Evolutionary conservation across 2,329 filamentous ascomycete species (phyloP).

Genomic region (Mycosphaerella sp.): DNA sequence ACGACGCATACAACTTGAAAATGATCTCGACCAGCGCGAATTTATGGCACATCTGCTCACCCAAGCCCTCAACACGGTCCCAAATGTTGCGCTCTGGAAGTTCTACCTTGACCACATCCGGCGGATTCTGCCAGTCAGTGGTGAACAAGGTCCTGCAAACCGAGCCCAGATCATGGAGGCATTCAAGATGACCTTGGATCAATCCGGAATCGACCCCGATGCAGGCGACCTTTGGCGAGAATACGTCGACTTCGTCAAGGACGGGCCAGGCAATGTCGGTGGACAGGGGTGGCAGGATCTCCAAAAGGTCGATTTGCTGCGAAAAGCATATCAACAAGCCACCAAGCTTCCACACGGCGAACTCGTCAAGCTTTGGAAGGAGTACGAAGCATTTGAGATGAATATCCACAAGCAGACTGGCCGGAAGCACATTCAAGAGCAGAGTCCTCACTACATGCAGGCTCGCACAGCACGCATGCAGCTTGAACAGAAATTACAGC

Average conservation of each 20-base stretch:
- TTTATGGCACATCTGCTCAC: constrained; percentile 79
- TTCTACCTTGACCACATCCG: constrained; percentile 94
- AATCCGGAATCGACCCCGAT: constrained; percentile 86
- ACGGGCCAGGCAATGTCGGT: constrained; percentile 69
- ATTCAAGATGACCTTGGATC: constrained; percentile 86
- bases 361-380: constrained; percentile 84
- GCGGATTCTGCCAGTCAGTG: constrained; percentile 76
- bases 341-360: constrained; percentile 79
- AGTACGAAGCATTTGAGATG: constrained; percentile 96
- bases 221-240: constrained; percentile 88
- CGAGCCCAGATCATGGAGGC: constrained; percentile 74
- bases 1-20: constrained; percentile 78
- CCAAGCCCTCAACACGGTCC: constrained; percentile 67
- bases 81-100: constrained; percentile 83
- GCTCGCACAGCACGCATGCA: constrained; percentile 85
- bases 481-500: constrained; percentile 78
- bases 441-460: constrained; percentile 91
- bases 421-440: constrained; percentile 89
- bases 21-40: constrained; percentile 74
- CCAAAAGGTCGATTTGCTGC: constrained; percentile 92
- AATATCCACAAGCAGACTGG: constrained; percentile 87
- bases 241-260: constrained; percentile 89
- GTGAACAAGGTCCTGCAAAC: constrained; percentile 68
- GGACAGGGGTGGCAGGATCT: constrained; percentile 91
- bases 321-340: constrained; percentile 87